A percentile compares a stretch with the other conserved stretches of the same genome.
These are phyloP conservation scores for Nicotiana benthamiana DNA, from an alignment of 257 asterid species.

Conservation along the genomic window DNA sequence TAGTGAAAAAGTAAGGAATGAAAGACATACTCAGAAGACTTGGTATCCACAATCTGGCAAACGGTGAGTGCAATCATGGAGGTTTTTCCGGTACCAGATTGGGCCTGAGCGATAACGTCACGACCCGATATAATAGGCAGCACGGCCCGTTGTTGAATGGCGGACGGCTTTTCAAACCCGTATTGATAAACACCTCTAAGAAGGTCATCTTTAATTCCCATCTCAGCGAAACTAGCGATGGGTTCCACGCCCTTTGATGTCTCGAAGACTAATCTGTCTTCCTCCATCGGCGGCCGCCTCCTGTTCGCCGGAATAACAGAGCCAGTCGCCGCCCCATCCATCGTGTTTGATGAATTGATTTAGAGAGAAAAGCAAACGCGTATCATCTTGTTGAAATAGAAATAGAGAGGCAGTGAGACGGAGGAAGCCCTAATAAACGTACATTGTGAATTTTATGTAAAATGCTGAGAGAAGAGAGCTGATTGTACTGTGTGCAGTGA, in stretches of 20 bases:
- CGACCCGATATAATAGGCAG: conserved; percentile 75
- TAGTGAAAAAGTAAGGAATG: not conserved
- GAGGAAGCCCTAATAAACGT: not conserved
- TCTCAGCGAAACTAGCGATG: conserved; percentile 68
- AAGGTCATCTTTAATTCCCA: conserved; percentile 79
- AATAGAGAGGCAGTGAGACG: not conserved
- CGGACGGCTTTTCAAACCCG: conserved; percentile 94
- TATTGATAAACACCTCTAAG: conserved; percentile 72
- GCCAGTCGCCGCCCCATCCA: conserved; percentile 54
- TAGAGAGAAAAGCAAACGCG: not conserved
- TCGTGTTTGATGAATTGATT: conserved; percentile 4
- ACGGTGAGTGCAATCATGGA: conserved; percentile 95
- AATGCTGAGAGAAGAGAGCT: not conserved
- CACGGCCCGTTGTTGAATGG: conserved; percentile 85
- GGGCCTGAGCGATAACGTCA: conserved; percentile 93
- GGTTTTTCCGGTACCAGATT: conserved; percentile 86
- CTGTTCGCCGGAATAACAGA: conserved; percentile 28
- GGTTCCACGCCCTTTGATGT: conserved; percentile 88
- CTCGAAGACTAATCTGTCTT: conserved; percentile 64
- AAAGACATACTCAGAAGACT: conserved; percentile 65
- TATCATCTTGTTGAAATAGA: not conserved
- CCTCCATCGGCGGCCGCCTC: conserved; percentile 41
- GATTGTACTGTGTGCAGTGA: not conserved
- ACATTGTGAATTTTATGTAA: not conserved
- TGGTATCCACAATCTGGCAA: conserved; percentile 79